phyloP scores from a whole-genome alignment of 768 basidiomycete genomes.

The Lactarius trivialis region DNA sequence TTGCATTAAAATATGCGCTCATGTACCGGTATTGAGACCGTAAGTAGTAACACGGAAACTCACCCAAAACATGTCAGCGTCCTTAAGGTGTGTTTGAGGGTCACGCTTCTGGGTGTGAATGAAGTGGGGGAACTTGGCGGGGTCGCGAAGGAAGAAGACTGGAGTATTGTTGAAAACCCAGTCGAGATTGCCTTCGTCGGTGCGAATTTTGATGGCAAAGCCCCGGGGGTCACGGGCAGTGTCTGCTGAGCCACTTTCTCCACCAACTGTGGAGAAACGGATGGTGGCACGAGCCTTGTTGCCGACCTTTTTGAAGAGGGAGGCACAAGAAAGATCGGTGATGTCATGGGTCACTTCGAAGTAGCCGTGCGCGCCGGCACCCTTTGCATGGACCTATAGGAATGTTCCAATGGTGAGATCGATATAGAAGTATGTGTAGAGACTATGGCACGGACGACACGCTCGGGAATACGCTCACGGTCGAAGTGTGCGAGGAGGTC shows the following conservation, averaged over 20 bases:
- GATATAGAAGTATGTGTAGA: not conserved
- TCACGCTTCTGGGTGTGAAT: slow-evolving; percentile 91
- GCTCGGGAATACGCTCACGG: slow-evolving; percentile 94
- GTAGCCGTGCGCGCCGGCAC: slow-evolving; percentile 87
- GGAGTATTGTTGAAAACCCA: slow-evolving; percentile 93
- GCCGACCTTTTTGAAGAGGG: slow-evolving; percentile 57
- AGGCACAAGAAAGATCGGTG: slow-evolving; percentile 70
- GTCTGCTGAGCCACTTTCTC: slow-evolving; percentile 83
- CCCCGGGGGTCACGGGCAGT: slow-evolving; percentile 93
- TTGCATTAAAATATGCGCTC: not conserved
- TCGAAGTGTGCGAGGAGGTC: slow-evolving; percentile 90
- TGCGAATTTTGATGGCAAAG: slow-evolving; percentile 84
- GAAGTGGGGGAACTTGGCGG: slow-evolving; percentile 88
- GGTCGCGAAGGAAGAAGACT: slow-evolving; percentile 84
- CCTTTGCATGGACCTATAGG: slow-evolving; percentile 80
- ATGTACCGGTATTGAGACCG: not conserved
- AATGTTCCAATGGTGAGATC: slow-evolving; percentile 4
- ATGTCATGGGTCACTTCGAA: slow-evolving; percentile 87
- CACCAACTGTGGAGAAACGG: slow-evolving; percentile 92
- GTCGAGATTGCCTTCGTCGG: slow-evolving; percentile 88
- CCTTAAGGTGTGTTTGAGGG: slow-evolving; percentile 88
- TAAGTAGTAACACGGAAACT: slow-evolving; percentile 13
- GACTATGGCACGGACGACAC: slow-evolving; percentile 51
- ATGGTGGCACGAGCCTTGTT: slow-evolving; percentile 68
- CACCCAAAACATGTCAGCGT: slow-evolving; percentile 82